A percentile compares a stretch with the other conserved stretches of the same genome.
These are phyloP conservation scores for Kodamaea jinghongensis DNA, from an alignment of 805 yeast species.

Conservation along the genomic window DNA sequence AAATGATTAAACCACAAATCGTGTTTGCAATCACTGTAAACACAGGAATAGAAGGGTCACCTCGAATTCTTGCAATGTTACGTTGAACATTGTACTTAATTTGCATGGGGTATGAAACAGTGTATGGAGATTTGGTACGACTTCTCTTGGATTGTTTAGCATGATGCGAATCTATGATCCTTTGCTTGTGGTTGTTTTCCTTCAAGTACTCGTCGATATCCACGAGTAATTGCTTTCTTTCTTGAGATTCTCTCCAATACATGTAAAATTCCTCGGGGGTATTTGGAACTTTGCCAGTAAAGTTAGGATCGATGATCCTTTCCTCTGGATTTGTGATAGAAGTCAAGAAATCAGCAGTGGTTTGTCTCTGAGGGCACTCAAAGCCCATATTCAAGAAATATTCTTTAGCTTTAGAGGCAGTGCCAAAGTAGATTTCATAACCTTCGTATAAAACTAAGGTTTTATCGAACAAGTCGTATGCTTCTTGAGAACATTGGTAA, in stretches of 20 bases:
- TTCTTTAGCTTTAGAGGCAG: constrained; percentile 40
- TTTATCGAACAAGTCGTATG: constrained; percentile 49
- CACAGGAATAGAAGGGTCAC: constrained; percentile 55
- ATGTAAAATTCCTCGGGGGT: constrained; percentile 56
- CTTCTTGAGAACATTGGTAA: constrained; percentile 33
- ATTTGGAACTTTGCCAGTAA: constrained; percentile 50
- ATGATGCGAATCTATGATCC: constrained; percentile 19
- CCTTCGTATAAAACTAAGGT: constrained; percentile 47
- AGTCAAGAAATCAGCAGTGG: constrained; percentile 67
- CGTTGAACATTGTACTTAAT: constrained; percentile 48
- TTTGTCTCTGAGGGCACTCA: constrained; percentile 59
- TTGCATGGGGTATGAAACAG: constrained; percentile 30
- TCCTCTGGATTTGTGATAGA: constrained; percentile 66
- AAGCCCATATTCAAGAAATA: constrained; percentile 62
- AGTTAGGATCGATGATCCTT: constrained; percentile 49
- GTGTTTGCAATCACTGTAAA: constrained; percentile 51
- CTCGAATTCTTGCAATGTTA: constrained; percentile 52
- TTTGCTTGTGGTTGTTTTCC: constrained; percentile 13
- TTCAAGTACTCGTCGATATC: constrained; percentile 43
- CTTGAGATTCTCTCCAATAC: constrained; percentile 59
- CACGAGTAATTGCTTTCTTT: constrained; percentile 37
- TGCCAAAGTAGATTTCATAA: constrained; percentile 47
- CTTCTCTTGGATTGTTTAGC: constrained; percentile 42
- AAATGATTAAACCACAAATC: constrained; percentile 56
- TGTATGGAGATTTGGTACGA: constrained; percentile 33